A percentile compares a stretch with the other conserved stretches of the same genome.
These are phyloP conservation scores for Trichoderma brevicompactum DNA, from an alignment of 2,329 filamentous ascomycete genomes.

Conservation along the genomic window DNA sequence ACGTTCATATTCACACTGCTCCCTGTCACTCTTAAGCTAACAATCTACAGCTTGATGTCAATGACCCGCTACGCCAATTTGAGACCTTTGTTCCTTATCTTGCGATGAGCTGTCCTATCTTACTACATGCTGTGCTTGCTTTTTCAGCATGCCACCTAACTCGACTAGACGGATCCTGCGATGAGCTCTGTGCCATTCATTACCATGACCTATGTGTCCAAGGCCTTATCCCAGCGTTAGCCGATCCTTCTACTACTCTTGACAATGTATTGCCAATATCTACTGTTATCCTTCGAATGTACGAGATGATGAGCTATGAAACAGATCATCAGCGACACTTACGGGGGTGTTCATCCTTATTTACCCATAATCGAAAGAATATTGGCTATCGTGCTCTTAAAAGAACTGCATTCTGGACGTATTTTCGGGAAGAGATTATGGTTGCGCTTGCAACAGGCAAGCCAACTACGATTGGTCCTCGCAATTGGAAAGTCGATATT, in stretches of 20 bases:
- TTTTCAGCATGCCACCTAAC: constrained; percentile 12
- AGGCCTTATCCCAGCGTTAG: constrained; percentile 9
- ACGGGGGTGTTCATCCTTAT: background rate
- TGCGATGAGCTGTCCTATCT: constrained; percentile 10
- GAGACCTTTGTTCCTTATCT: constrained; percentile 8
- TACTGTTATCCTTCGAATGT: constrained; percentile 4
- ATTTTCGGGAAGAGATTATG: constrained; percentile 10
- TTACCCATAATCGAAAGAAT: constrained; percentile 8
- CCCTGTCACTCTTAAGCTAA: background rate
- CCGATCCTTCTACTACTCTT: constrained; percentile 1
- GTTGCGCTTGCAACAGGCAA: constrained; percentile 6
- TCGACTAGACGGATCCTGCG: background rate
- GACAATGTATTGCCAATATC: constrained; percentile 10
- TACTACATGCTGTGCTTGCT: background rate
- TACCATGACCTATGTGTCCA: constrained; percentile 3
- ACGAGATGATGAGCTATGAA: constrained; percentile 17
- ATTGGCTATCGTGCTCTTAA: constrained; percentile 14
- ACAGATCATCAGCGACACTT: constrained; percentile 9
- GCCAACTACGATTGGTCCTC: background rate
- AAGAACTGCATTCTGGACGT: constrained; percentile 6
- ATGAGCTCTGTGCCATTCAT: constrained; percentile 2
- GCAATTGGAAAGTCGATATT: constrained; percentile 16
- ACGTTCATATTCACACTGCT: background rate
- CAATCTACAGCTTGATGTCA: background rate
- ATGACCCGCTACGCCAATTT: constrained; percentile 1